These are phyloP conservation scores for Laguncularia racemosa DNA, from an alignment of 345 rosid genomes.

Conservation along the genomic window DNA sequence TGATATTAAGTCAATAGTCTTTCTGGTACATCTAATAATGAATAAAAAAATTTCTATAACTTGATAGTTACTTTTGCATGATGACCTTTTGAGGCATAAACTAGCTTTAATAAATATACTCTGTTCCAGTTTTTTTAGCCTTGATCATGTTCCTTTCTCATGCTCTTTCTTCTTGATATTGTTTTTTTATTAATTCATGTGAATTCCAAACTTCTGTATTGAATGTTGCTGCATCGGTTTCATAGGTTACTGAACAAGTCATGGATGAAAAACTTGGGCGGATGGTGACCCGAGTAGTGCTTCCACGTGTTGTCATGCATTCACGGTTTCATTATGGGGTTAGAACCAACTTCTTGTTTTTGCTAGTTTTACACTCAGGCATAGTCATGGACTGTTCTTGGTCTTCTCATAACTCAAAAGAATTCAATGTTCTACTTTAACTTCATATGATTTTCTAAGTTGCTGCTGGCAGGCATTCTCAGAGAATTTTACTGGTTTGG, in stretches of 20 bases:
- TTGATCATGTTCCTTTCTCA: too few species aligned
- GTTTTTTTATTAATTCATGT: background rate
- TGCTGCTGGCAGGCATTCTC: conserved; percentile 67
- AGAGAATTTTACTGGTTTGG: conserved; percentile 90
- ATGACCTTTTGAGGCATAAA: too few species aligned
- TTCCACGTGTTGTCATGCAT: conserved; percentile 96
- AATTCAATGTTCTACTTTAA: background rate
- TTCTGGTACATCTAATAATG: too few species aligned
- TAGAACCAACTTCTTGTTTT: conserved; percentile 8
- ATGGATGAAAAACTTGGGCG: conserved; percentile 96
- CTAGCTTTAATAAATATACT: too few species aligned
- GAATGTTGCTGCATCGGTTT: background rate
- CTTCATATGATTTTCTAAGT: conserved; percentile 6
- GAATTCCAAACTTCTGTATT: background rate
- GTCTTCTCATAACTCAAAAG: background rate
- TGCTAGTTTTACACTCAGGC: background rate
- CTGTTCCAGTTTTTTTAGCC: too few species aligned
- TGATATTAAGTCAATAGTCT: too few species aligned
- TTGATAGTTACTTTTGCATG: too few species aligned
- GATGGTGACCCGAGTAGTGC: conserved; percentile 87
- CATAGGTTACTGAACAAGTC: conserved; percentile 72
- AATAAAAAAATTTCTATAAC: too few species aligned
- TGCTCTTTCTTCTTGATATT: background rate
- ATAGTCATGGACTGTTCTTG: background rate
- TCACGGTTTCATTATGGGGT: conserved; percentile 97